A percentile compares a stretch with the other conserved stretches of the same genome.
These are phyloP conservation scores for Zymoseptoria pseudotritici DNA, from an alignment of 2,329 filamentous ascomycete genomes.

Conservation along the genomic window DNA sequence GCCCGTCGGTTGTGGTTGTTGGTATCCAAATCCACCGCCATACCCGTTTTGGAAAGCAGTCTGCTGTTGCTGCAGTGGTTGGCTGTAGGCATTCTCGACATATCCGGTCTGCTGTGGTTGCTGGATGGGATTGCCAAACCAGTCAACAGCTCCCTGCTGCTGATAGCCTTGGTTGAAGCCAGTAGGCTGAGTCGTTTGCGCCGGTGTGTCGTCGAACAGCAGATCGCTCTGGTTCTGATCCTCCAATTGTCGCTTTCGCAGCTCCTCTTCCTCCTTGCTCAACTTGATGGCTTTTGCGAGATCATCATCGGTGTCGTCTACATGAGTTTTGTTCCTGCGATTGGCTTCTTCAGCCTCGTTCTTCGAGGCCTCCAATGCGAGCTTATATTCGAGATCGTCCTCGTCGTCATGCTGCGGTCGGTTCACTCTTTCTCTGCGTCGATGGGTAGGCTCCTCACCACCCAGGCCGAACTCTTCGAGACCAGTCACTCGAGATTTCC, in stretches of 20 bases:
- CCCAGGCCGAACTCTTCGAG: slow-evolving; percentile 52
- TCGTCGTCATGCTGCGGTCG: slow-evolving; percentile 56
- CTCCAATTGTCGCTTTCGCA: slow-evolving; percentile 78
- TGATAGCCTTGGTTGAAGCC: slow-evolving; percentile 97
- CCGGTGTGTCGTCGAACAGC: slow-evolving; percentile 75
- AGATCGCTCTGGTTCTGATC: slow-evolving; percentile 69
- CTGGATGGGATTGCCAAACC: slow-evolving; percentile 84
- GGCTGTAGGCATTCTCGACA: slow-evolving; percentile 61
- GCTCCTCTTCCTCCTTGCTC: slow-evolving; percentile 87
- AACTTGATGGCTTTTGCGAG: slow-evolving; percentile 90
- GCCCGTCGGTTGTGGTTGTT: slow-evolving; percentile 57
- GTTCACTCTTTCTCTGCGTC: slow-evolving; percentile 36
- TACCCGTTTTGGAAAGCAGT: slow-evolving; percentile 65
- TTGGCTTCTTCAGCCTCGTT: slow-evolving; percentile 83
- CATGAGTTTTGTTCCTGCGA: slow-evolving; percentile 50
- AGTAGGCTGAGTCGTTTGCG: slow-evolving; percentile 62
- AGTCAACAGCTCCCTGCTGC: slow-evolving; percentile 92
- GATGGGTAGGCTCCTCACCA: slow-evolving; percentile 30
- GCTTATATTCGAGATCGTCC: slow-evolving; percentile 73
- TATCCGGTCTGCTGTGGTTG: slow-evolving; percentile 52
- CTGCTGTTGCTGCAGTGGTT: slow-evolving; percentile 56
- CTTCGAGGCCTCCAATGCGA: slow-evolving; percentile 93
- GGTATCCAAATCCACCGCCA: slow-evolving; percentile 53
- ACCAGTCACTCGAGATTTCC: slow-evolving; percentile 93
- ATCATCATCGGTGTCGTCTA: slow-evolving; percentile 64